Percentiles rank a stretch among this genome's conserved stretches.
Conservation (phyloP, 148 eudicot genomes). For the Rhododendron molle region DNA sequence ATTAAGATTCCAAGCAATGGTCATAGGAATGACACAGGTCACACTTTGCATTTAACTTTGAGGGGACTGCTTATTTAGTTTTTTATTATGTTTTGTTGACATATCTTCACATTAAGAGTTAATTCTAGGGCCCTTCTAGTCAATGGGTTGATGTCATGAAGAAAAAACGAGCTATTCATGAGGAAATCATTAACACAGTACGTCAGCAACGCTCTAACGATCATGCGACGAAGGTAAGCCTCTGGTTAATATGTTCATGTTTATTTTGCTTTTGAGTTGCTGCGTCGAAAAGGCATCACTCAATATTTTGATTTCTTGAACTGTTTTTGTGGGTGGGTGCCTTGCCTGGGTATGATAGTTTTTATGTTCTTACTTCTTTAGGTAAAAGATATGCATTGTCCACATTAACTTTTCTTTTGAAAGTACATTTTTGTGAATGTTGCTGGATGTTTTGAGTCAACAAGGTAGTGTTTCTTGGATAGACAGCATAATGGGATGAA, state of each 20-base stretch:
- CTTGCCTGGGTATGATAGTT: background rate
- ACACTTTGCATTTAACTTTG: background rate
- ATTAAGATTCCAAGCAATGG: background rate
- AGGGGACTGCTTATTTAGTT: background rate
- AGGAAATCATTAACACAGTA: conserved; percentile 53
- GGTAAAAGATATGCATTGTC: background rate
- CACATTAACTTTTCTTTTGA: background rate
- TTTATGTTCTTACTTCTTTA: background rate
- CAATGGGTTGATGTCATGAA: conserved; percentile 95
- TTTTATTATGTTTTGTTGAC: background rate
- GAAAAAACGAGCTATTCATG: conserved; percentile 81
- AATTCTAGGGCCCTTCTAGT: conserved; percentile 54
- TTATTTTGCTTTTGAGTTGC: background rate
- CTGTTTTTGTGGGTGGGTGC: background rate
- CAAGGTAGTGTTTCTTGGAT: background rate
- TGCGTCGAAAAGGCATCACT: background rate
- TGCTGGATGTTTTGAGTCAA: background rate
- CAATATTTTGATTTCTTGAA: background rate
- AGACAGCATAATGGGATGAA: background rate
- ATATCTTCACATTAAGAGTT: background rate
- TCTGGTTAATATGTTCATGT: background rate
- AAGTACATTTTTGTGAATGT: background rate
- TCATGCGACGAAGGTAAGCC: conserved; percentile 43
- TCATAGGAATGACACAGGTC: background rate
- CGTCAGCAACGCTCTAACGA: conserved; percentile 44